Evolutionary conservation across 192 early-diverging fungal genomes (phyloP), one percentile per base, ranked within the genome.

Genomic region (Backusella luteola): DNA sequence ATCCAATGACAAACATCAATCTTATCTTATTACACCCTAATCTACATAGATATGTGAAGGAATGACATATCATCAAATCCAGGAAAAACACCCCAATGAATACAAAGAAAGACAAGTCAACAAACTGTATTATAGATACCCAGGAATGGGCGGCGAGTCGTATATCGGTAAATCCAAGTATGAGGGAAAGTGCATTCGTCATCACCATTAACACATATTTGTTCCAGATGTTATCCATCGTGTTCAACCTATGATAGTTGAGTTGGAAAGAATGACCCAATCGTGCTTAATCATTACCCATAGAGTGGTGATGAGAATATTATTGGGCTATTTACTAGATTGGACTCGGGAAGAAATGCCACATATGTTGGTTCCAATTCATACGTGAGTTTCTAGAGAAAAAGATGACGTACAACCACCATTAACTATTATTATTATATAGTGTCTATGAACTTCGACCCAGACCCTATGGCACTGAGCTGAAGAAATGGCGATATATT

Each of bases 121-220:
- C 85, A 99, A 99, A 84, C 87, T 99, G 49, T 88, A 93, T 82
- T 98, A 97, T 75, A 90, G 97, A 32, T 99, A 98, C 80, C 97
- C 97, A 6, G 97, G 97, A 19, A 91, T 95, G 68, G 97, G 97
- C 44, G 97, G 97, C 42, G 97, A 99, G 84, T 94, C 92, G 21
- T 97, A 97, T 74, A 71, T 91, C 19, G 81, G 81, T 76, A 76
- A 69, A 73, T 34, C 63, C 44, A n/a, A 69, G 32, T 4, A 44
- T 15, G 19, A 19, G 7, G 26, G 17, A 7, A 19, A 53, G 15
- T 56, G 4, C 42, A 23, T 29, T 66, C 15, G 12, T 15, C 23
- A 19, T 26, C 8, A 15, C 53, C n/a, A 5, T n/a, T 38, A 29
- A 46, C n/a, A 75, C 14, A 42, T 52, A 34, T 42, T 15, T 52